Evolutionary conservation across 495 filamentous ascomycete species (phyloP), one percentile per base, ranked within the genome.

Genomic region (Aspergillus sparsus): DNA sequence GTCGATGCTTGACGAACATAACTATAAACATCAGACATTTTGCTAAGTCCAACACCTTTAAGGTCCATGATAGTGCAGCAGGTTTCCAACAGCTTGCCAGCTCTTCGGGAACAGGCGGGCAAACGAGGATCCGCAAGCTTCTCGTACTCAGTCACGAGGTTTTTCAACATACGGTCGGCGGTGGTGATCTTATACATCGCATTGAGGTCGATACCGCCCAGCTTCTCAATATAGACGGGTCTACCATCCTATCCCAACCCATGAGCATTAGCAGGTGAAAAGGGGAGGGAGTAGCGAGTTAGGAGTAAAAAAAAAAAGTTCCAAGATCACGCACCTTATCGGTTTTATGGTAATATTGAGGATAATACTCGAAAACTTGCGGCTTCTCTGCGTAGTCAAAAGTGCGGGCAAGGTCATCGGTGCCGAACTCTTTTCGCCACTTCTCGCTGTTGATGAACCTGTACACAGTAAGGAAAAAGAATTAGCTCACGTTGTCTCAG

Each of bases 341-440:
- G 6, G 91, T 98, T 80, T 96, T 97, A 83, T 98, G 94, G 74
- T 98, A 98, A 81, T 94, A 98, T 80, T 98, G 94, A 4, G 93
- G 92, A 74, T 98, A 98, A 81, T 89, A 97, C 72, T 93, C 77
- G 79, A 92, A 94, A 47, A 98, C 83, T 68, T 92, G 68, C 50
- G 82, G 75, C 82, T 96, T 96, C 83, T 97, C 95, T 31, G 77
- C 81, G 74, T 97, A 97, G 41, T 93, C 86, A 80, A 96, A 98
- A 53, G 78, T 88, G 47, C 81, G 81, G 55, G 90, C 82, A 15
- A 93, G 83, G 42, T 95, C 82, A 74, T 97, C 92, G n/a, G 96
- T 91, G 53, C 87, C 85, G 68, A 87, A 93, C 42, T 92, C 85
- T 74, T 89, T 84, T 64, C 94, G 82, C 94, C 94, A 98, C 75